These are phyloP conservation scores for Auriscalpium microsporum DNA, from an alignment of 768 basidiomycete genomes.

Conservation along the genomic window DNA sequence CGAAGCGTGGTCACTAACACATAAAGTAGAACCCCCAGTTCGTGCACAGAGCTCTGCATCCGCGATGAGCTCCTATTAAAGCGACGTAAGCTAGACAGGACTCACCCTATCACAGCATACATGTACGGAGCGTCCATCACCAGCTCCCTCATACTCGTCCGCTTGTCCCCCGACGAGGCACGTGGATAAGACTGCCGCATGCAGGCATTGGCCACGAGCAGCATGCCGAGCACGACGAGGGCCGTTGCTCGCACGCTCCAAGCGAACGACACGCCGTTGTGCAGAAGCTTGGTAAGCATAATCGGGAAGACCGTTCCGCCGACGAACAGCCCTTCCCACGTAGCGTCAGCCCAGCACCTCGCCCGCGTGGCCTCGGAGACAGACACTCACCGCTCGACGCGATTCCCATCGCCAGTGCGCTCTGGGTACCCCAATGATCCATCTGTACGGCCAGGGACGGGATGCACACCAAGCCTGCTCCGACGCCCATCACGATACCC, in stretches of 20 bases:
- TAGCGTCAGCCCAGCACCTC: neutral
- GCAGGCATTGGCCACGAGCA: conserved; percentile 14
- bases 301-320: conserved; percentile 29
- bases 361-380: neutral
- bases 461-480: too few species aligned
- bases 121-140: conserved; percentile 16
- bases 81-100: neutral
- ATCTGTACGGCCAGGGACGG: conserved; percentile 37
- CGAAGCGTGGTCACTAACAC: conserved; percentile 13
- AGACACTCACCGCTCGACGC: conserved; percentile 24
- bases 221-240: conserved; percentile 13
- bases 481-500: conserved; percentile 42
- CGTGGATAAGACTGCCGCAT: conserved; percentile 15
- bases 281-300: conserved; percentile 23
- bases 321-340: conserved; percentile 19
- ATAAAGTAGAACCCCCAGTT: conserved; percentile 18
- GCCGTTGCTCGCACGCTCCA: conserved; percentile 32
- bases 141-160: conserved; percentile 5
- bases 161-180: neutral
- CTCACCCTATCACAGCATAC: conserved; percentile 12
- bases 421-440: conserved; percentile 34
- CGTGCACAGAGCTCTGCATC: conserved; percentile 6
- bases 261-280: conserved; percentile 28
- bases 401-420: conserved; percentile 26
- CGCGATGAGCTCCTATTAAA: neutral